Base-by-base conservation (phyloP, 1,139 yeast species). In the Taiozyma sp. region DNA sequence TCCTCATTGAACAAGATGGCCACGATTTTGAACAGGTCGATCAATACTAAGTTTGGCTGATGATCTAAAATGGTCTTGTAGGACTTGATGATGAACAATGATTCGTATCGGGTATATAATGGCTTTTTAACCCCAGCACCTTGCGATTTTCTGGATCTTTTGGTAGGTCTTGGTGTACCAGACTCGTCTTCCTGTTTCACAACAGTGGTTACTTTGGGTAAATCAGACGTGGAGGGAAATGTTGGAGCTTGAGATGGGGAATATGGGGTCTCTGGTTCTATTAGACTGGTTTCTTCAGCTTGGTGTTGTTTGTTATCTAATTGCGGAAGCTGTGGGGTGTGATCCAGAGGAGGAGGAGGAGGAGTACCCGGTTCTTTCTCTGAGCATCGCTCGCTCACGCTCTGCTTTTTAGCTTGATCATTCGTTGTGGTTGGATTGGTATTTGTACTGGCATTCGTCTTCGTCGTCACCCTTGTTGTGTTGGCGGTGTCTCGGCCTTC, bases 91-190 rank as follows among this genome's bases (percentile, higher is more conserved):
- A 61, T 59, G 47, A 50, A 58, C 6, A 61, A 16, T 2, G 62
- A 55, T 48, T 61, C 64, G 42, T 58, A 61, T 8, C 57, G 52
- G 2, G 64, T 53, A 45, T 61, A 61, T 6, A 60, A 39, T 5
- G 63, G 64, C 40, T 60, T 61, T 45, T 57, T 61, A 4, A 61
- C 55, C 22, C 64, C 64, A n/a, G 55, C 57, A 1, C 63, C 62
- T 47, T 61, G 64, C 3, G 52, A 42, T 35, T 59, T 61, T 34
- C 62, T 55, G 8, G 62, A 59, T 44, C 51, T 56, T 42, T 58
- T 59, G 3, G 22, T 28, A 6, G 46, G n/a, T 22, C n/a, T 43
- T 22, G 16, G 40, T 4, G 39, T 39, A 6, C 40, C 47, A 10
- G 51, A 24, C 4, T 39, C 49, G 26, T 48, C 21, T 47, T 40